Base-by-base conservation (phyloP, 1,139 yeast genomes). In the Suhomyces bolitotheri region DNA sequence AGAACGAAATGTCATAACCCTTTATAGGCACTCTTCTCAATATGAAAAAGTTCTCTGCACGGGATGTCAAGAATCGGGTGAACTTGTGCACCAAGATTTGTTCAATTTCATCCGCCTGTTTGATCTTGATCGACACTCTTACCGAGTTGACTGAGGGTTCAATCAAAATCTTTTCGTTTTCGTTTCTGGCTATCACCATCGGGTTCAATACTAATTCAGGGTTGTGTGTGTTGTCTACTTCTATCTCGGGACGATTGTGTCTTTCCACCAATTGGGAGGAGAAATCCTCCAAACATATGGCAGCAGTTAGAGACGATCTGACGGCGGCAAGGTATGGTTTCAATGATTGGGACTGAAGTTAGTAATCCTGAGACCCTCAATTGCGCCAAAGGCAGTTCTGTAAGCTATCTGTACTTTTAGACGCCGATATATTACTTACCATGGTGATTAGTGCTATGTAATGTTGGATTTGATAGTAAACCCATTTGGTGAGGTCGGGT, bases 31-130 rank as follows among this genome's bases (percentile, higher is more conserved):
- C 82, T 59, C 99, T 75, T 71, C 99, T 83, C 50, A 92, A 73
- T 45, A 92, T 89, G 55, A 86, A 81, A 66, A 92, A 92, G 50
- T 86, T 82, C 59, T 92, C 98, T 2, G 99, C 98, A 62, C 98
- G 81, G 33, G 92, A 89, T 21, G 96, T 90, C 58, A 92, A 75
- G 61, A 92, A 92, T 47, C 97, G 72, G 9, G 97, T 84, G 62
- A 92, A 92, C 61, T 90, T 89, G 60, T 88, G 96, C 29, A 92
- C 98, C 49, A 92, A 73, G 41, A 92, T 89, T 52, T 80, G 85
- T 64, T 92, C 99, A 57, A 94, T 92, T 61, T 92, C 98, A 61
- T 92, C 99, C 7, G 96, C 95, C 62, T 92, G 98, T 61, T 92
- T 92, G 62, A 92, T 92, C 58, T 84, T 85, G 51, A 92, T 84